Percentiles rank a stretch among this genome's conserved stretches.
phyloP scores from a whole-genome alignment of 106 monocot genomes.

The Platanthera guangdongensis region DNA sequence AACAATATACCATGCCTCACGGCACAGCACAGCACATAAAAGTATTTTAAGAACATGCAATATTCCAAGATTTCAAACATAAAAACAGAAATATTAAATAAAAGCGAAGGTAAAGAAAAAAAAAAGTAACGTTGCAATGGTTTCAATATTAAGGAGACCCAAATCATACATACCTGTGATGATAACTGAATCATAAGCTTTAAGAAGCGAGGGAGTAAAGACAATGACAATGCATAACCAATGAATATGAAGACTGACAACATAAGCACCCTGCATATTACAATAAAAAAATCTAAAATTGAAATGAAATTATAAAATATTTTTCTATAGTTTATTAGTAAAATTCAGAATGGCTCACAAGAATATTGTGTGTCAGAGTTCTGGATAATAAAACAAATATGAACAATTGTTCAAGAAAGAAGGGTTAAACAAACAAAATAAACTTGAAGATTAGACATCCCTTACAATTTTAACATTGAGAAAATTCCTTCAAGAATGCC shows the following conservation, averaged over 20 bases:
- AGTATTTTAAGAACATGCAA: background rate
- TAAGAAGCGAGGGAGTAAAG: slow-evolving; percentile 80
- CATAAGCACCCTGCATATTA: slow-evolving; percentile 62
- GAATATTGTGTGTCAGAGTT: background rate
- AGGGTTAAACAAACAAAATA: background rate
- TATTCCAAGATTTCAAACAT: background rate
- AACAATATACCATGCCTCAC: background rate
- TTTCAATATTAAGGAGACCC: background rate
- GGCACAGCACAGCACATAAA: background rate
- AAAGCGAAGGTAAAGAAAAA: background rate
- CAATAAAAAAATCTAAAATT: background rate
- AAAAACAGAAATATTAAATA: background rate
- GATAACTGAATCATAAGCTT: slow-evolving; percentile 94
- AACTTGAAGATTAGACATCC: background rate
- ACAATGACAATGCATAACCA: slow-evolving; percentile 66
- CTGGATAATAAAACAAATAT: background rate
- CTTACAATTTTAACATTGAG: slow-evolving; percentile 89
- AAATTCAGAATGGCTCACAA: background rate
- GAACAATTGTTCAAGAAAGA: background rate
- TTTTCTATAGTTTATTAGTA: background rate
- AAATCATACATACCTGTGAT: slow-evolving; percentile 61
- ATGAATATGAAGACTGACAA: slow-evolving; percentile 58
- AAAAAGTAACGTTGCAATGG: background rate
- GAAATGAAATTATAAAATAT: background rate
- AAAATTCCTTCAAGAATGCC: slow-evolving; percentile 72